Base-by-base conservation (phyloP, 2,329 filamentous ascomycete species). In the Botrytis paeoniae region DNA sequence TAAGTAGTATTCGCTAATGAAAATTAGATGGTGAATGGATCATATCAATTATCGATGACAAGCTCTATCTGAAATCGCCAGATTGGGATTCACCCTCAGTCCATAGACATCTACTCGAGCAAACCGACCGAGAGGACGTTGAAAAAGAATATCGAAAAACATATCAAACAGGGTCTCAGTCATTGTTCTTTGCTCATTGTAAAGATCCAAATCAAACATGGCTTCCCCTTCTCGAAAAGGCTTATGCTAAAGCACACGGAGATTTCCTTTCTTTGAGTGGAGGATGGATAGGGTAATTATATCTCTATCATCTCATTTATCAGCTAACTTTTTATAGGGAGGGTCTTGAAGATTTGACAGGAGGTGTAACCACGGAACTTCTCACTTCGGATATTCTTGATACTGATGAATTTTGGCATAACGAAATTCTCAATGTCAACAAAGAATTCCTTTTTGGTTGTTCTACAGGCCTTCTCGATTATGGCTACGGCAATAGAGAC, bases 31-130 rank as follows among this genome's bases (percentile, higher is more conserved):
- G 94, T 70, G 93, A 96, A 82, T 97, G 94, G 94, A 92, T 95
- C 73, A 94, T 94, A 78, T 94, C 93, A 73, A 95, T 97, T 75
- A 90, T 97, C 74, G 94, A 97, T 79, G 94, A 97, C 82, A 97
- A 97, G 82, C 86, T 97, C 4, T 97, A 93, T 80, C 87, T 97
- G 29, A 93, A 91, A 74, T 93, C 92, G 2, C 92, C 93, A 7
- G 91, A 92, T 79, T 97, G 93, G 84, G 93, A 97, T 76, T 92
- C 93, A 48, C 91, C 89, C 1, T 90, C 92, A 69, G 87, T 92
- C 80, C 92, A 94, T 79, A 89, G 93, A 57, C 88, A 92, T 71
- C 85, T 94, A 37, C 88, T 94, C 79, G 89, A 94, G 78, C 91
- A 94, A 78, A 89, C 93, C 65, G 92, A 93, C 79, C 88, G 91